Base-by-base conservation (phyloP, 352 stramenopile genomes). In the Phytophthora lateralis region DNA sequence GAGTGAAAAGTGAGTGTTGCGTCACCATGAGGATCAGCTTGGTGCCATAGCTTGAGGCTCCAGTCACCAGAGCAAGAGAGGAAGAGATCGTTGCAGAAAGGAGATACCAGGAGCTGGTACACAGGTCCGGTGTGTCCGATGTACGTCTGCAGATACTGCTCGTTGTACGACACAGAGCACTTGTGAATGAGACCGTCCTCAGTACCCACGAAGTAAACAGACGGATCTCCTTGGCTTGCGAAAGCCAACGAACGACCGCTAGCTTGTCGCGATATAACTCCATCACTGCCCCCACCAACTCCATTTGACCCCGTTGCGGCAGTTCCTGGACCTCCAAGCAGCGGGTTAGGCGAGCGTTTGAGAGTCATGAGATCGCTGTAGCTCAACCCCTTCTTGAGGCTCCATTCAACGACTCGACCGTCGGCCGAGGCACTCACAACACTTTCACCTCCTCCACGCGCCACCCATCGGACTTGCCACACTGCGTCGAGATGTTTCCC, bases 131-230 rank as follows among this genome's bases (percentile, higher is more conserved):
- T 89, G 63, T 98, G 92, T 0, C 85, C 90, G 18, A 72, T 71
- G 60, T 97, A 98, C 29, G 89, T 97, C 56, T 97, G 82, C 41
- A 98, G 67, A 54, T 97, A 97, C 66, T 97, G 89, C 57, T 98
- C 93, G 58, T 96, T 97, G 86, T 98, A 98, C 55, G 87, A 97
- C 14, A 90, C 79, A 7, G 85, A 97, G 63, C 92, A 98, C 51
- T 95, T 95, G 77, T 98, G 90, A 48, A 98, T 84, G 7, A 93
- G 66, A 4, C 93, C 93, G 62, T 98, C 91, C 52, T 98, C 91
- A 1, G 90, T 97, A 11, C 89, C 92, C 1, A 93, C 89, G 45
- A 95, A 95, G 63, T 98, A 98, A 17, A 91, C 84, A 6, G 77
- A 89, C 26, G 76, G 70, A 63, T 98, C 92, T 30, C 82, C 74